Conservation (phyloP, 2,329 filamentous ascomycete species). For the Blastomyces parvus region DNA sequence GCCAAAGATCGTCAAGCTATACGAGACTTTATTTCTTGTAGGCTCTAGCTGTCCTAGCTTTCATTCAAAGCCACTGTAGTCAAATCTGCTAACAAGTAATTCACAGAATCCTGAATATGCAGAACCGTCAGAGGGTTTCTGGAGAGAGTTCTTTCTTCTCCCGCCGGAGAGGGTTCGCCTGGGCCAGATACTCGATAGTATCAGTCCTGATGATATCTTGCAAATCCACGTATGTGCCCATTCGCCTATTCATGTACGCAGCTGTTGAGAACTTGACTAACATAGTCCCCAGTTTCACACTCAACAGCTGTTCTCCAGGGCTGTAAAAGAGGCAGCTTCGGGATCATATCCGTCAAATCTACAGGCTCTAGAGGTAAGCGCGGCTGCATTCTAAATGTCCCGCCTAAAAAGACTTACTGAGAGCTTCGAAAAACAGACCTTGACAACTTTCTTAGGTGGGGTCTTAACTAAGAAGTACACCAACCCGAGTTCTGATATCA, state of each 20-base stretch:
- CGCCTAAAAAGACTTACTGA: conserved; percentile 27
- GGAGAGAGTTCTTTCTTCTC: conserved; percentile 89
- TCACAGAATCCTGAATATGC: conserved; percentile 53
- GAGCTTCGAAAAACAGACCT: conserved; percentile 50
- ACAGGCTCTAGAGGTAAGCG: conserved; percentile 69
- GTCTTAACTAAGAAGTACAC: conserved; percentile 84
- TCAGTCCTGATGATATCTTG: conserved; percentile 65
- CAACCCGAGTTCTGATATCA: conserved; percentile 91
- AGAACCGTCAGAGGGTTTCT: conserved; percentile 80
- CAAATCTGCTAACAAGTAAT: conserved; percentile 17
- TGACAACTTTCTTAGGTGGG: conserved; percentile 75
- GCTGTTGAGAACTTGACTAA: conserved; percentile 2
- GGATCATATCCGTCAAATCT: conserved; percentile 54
- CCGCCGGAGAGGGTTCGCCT: conserved; percentile 65
- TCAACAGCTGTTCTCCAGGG: conserved; percentile 65
- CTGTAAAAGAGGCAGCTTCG: conserved; percentile 59
- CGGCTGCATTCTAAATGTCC: neutral
- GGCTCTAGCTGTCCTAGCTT: conserved; percentile 12
- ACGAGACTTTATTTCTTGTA: conserved; percentile 67
- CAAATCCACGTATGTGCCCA: conserved; percentile 52
- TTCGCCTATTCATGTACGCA: conserved; percentile 5
- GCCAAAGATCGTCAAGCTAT: conserved; percentile 86
- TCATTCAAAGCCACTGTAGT: neutral
- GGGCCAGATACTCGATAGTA: conserved; percentile 56
- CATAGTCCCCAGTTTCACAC: conserved; percentile 49